Percentiles rank a stretch among this genome's conserved stretches.
These are phyloP conservation scores for Melocanna baccifera DNA, from an alignment of 176 grass and related monocot genomes.

Conservation along the genomic window DNA sequence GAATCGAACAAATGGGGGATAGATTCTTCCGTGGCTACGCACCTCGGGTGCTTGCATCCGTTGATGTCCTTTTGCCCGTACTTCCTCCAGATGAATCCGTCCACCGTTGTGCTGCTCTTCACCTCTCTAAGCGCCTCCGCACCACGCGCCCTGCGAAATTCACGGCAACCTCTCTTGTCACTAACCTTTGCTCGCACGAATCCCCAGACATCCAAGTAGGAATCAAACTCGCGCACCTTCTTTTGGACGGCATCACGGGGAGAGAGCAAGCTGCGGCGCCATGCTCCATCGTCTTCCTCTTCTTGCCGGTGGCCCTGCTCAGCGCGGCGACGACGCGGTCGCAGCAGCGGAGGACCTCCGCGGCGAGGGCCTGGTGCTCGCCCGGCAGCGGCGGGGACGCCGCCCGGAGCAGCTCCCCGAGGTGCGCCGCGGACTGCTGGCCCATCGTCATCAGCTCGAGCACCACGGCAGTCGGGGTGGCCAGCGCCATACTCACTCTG, in stretches of 20 bases:
- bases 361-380: conserved; percentile 35
- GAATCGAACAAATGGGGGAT: not conserved
- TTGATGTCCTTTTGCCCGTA: conserved; percentile 79
- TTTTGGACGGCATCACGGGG: not conserved
- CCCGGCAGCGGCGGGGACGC: not conserved
- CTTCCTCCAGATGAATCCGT: conserved; percentile 71
- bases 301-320: not conserved
- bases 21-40: not conserved
- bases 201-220: too few relatives aligned
- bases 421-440: conserved; percentile 38
- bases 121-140: conserved; percentile 24
- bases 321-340: conserved; percentile 38
- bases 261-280: not conserved
- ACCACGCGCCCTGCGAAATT: conserved; percentile 26
- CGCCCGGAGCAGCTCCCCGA: conserved; percentile 28
- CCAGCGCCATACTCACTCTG: conserved; percentile 22
- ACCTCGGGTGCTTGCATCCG: conserved; percentile 43
- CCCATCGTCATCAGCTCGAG: conserved; percentile 53
- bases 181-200: not conserved
- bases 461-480: conserved; percentile 23
- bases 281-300: conserved; percentile 13
- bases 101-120: conserved; percentile 19
- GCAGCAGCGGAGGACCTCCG: conserved; percentile 49
- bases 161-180: not conserved
- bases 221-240: not conserved